Conservation (phyloP, 768 basidiomycete genomes). For the Tremella fuciformis region DNA sequence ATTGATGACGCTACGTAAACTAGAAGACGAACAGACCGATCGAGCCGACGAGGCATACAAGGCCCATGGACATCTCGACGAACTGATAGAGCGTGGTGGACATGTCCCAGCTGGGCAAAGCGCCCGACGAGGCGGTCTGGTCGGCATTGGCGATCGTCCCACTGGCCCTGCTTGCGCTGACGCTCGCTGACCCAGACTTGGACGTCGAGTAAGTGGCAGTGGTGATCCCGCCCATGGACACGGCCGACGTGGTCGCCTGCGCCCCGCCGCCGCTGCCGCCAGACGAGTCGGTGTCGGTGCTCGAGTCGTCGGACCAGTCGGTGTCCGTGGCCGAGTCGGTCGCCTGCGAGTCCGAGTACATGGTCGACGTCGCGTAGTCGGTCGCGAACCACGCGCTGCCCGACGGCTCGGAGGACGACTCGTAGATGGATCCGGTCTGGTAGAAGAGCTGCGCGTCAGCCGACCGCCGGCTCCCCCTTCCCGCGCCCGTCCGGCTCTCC, state of each 20-base stretch:
- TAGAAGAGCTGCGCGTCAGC: slow-evolving; percentile 27
- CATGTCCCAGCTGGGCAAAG: too few relatives aligned
- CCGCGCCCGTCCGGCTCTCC: not conserved
- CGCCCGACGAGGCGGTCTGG: too few relatives aligned
- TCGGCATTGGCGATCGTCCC: not conserved
- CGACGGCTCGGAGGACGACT: slow-evolving; percentile 8
- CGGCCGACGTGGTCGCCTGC: not conserved
- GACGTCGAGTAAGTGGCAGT: not conserved
- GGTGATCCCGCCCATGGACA: not conserved
- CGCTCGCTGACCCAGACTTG: not conserved
- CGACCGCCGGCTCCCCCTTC: not conserved
- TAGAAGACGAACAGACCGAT: too few relatives aligned
- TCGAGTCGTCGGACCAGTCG: not conserved
- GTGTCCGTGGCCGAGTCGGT: slow-evolving; percentile 1
- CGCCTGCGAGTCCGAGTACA: not conserved
- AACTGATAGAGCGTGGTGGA: too few relatives aligned
- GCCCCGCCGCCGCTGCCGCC: not conserved
- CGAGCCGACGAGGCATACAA: too few relatives aligned
- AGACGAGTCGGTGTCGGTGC: slow-evolving; percentile 1
- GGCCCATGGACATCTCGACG: too few relatives aligned
- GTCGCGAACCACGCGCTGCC: not conserved
- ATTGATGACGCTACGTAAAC: too few relatives aligned
- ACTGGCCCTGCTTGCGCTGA: slow-evolving; percentile 3
- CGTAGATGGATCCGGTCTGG: slow-evolving; percentile 28
- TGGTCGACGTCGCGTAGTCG: too few relatives aligned